Conservation (phyloP, 768 basidiomycete genomes). For the Filobasidium wieringae region DNA sequence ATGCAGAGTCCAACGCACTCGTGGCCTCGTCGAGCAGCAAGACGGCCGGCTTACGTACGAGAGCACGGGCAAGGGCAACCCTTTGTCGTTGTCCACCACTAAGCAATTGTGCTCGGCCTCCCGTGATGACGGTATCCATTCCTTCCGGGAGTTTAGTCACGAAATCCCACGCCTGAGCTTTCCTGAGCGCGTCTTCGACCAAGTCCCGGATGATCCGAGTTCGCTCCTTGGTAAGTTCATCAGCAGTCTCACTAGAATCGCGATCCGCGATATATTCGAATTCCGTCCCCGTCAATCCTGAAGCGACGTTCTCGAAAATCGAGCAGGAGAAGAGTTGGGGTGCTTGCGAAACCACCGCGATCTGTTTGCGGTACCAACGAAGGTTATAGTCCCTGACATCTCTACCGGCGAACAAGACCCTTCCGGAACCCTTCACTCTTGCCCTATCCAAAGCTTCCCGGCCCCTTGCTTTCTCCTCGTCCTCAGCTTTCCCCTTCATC, state of each 20-base stretch:
- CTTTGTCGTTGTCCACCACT: constrained; percentile 51
- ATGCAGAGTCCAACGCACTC: constrained; percentile 77
- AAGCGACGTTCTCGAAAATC: constrained; percentile 68
- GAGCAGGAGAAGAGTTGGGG: constrained; percentile 75
- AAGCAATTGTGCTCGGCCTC: constrained; percentile 43
- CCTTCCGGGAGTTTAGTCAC: constrained; percentile 36
- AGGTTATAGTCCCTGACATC: constrained; percentile 65
- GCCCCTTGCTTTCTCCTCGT: neutral
- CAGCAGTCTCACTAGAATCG: constrained; percentile 9
- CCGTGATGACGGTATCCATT: constrained; percentile 27
- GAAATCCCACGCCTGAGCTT: constrained; percentile 69
- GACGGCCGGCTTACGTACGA: constrained; percentile 42
- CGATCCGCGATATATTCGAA: constrained; percentile 48
- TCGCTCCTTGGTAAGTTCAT: neutral
- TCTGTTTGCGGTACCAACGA: constrained; percentile 73
- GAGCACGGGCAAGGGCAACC: constrained; percentile 44
- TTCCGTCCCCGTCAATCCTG: constrained; percentile 66
- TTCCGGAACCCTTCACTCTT: constrained; percentile 6
- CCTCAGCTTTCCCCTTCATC: neutral
- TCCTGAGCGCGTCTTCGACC: constrained; percentile 76
- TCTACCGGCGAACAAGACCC: constrained; percentile 60
- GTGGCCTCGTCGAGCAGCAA: constrained; percentile 48
- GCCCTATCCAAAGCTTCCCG: neutral
- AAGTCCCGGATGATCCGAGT: constrained; percentile 43
- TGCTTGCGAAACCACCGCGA: constrained; percentile 80